A percentile compares a stretch with the other conserved stretches of the same genome.
These are phyloP conservation scores for Aspergillus mulundensis DNA, from an alignment of 495 filamentous ascomycete species.

Conservation along the genomic window DNA sequence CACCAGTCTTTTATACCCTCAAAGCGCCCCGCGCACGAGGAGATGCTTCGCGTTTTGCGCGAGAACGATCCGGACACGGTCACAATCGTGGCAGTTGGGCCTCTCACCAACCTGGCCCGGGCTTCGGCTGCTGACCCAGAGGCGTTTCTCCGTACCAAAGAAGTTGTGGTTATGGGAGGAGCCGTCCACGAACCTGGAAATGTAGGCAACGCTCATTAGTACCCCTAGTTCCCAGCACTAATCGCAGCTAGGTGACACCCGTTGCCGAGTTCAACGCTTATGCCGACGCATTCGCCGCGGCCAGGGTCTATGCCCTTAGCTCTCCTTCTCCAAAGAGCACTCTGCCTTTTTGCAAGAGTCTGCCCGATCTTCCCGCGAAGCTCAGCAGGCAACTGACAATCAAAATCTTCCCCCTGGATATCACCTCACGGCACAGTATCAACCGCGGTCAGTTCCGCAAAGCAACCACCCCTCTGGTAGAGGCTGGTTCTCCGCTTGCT, in stretches of 20 bases:
- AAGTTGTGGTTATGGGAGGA: conserved; percentile 96
- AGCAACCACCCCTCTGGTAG: conserved; percentile 45
- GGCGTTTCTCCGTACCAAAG: conserved; percentile 81
- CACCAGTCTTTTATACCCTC: conserved; percentile 66
- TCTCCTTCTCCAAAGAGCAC: conserved; percentile 66
- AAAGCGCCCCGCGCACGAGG: conserved; percentile 63
- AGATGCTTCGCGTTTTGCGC: conserved; percentile 78
- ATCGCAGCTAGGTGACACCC: conserved; percentile 56
- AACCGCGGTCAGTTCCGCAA: conserved; percentile 55
- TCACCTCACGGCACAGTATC: conserved; percentile 73
- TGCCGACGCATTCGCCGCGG: conserved; percentile 78
- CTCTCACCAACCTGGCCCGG: conserved; percentile 84
- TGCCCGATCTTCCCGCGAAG: conserved; percentile 63
- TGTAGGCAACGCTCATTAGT: conserved; percentile 35
- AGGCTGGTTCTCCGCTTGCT: conserved; percentile 69
- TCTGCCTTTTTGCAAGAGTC: conserved; percentile 55
- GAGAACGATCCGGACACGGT: conserved; percentile 78
- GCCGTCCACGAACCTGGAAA: conserved; percentile 78
- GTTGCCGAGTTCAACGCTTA: conserved; percentile 81
- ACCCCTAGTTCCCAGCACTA: background rate
- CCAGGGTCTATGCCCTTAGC: conserved; percentile 84
- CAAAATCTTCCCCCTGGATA: conserved; percentile 81
- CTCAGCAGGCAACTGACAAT: conserved; percentile 66
- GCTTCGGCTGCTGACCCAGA: conserved; percentile 81
- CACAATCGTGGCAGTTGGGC: conserved; percentile 84